Evolutionary conservation across 805 yeast species (phyloP).

Genomic region (Metschnikowia henanensis): DNA sequence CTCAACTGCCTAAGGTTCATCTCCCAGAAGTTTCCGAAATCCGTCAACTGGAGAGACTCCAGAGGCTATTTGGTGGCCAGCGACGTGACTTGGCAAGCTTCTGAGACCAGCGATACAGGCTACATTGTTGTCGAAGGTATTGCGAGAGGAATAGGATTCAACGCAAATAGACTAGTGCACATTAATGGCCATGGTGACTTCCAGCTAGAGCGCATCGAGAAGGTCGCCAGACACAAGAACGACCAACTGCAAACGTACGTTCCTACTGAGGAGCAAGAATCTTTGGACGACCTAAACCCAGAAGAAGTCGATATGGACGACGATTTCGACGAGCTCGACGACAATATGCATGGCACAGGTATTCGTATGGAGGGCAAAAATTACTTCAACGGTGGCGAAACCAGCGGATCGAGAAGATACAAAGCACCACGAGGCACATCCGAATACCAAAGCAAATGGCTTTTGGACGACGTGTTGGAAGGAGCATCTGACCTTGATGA

Average conservation of each 20-base stretch:
- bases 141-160: conserved; percentile 84
- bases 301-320: conserved; percentile 49
- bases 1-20: conserved; percentile 68
- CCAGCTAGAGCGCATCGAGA: conserved; percentile 69
- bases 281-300: conserved; percentile 60
- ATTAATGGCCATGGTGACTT: conserved; percentile 91
- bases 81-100: conserved; percentile 41
- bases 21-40: conserved; percentile 85
- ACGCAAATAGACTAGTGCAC: conserved; percentile 75
- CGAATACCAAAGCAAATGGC: conserved; percentile 76
- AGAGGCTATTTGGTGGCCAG: conserved; percentile 88
- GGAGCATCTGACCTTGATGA: conserved; percentile 47
- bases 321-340: conserved; percentile 26
- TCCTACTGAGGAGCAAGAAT: conserved; percentile 49
- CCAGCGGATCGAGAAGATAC: conserved; percentile 25
- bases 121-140: conserved; percentile 70
- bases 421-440: conserved; percentile 70
- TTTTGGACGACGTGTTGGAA: conserved; percentile 55
- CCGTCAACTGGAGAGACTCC: conserved; percentile 89
- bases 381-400: conserved; percentile 39
- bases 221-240: conserved; percentile 28
- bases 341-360: conserved; percentile 34
- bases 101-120: conserved; percentile 28
- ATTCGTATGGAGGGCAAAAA: conserved; percentile 57
- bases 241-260: conserved; percentile 22